These are phyloP conservation scores for Candida pseudoglaebosa DNA, from an alignment of 805 yeast species.

Conservation along the genomic window DNA sequence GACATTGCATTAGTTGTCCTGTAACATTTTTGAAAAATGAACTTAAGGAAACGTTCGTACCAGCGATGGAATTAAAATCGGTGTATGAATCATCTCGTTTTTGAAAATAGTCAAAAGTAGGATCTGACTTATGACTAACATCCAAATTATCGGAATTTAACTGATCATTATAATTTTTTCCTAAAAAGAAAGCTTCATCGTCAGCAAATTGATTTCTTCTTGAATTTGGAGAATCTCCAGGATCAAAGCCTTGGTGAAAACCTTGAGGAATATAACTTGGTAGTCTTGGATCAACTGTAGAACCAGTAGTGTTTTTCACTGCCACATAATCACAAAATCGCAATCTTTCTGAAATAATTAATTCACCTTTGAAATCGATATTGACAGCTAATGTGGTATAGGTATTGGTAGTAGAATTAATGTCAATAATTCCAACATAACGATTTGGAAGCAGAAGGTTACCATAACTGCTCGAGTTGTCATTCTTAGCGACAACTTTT, in stretches of 20 bases:
- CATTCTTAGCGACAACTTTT: conserved; percentile 14
- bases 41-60: not conserved
- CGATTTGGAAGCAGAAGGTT: conserved; percentile 5
- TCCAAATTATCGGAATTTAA: too few species aligned
- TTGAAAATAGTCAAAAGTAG: not conserved
- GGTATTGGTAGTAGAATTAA: conserved; percentile 41
- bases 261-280: conserved; percentile 1
- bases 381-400: conserved; percentile 47
- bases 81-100: conserved; percentile 7
- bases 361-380: conserved; percentile 41
- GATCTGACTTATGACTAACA: not conserved
- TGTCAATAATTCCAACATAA: conserved; percentile 34
- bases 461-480: not conserved
- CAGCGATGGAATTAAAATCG: conserved; percentile 15
- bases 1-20: conserved; percentile 28
- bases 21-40: conserved; percentile 17
- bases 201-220: too few species aligned
- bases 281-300: conserved; percentile 25
- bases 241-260: not conserved
- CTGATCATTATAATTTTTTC: too few species aligned
- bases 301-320: conserved; percentile 32
- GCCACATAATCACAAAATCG: conserved; percentile 42
- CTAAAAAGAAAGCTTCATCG: too few species aligned
- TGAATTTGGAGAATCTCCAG: not conserved
- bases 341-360: conserved; percentile 33